Evolutionary conservation across 2,329 filamentous ascomycete genomes (phyloP).

Genomic region (Aureobasidium uvarum): DNA sequence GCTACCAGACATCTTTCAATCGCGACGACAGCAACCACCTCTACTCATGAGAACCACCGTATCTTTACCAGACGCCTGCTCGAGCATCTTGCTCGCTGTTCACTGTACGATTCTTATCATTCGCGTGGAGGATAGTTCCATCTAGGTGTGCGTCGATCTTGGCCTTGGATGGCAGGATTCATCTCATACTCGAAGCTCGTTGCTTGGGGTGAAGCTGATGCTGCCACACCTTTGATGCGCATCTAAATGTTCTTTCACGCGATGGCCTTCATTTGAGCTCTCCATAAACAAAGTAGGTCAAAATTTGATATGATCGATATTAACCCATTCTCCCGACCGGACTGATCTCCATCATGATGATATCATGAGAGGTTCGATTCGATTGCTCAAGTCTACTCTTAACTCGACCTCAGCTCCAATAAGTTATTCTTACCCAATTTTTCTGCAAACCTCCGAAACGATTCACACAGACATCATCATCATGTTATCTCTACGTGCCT

Average conservation of each 20-base stretch:
- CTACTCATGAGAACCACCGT: no score
- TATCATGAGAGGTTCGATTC: conserved; percentile 5
- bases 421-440: background rate
- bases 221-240: no score
- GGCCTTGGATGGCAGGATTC: background rate
- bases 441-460: background rate
- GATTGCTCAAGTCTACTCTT: background rate
- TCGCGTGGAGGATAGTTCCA: background rate
- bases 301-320: background rate
- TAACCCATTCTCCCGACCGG: background rate
- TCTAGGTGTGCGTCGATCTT: background rate
- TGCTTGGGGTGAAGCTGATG: background rate
- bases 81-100: background rate
- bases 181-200: background rate
- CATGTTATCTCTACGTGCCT: conserved; percentile 10
- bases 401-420: background rate
- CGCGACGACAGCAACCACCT: background rate
- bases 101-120: background rate
- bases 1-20: background rate
- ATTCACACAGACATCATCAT: background rate
- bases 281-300: background rate
- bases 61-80: background rate
- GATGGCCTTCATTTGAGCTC: background rate
- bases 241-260: background rate
- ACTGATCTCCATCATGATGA: conserved; percentile 22